Evolutionary conservation across 176 grass and related monocot species (phyloP), one percentile per base, ranked within the genome.

Genomic region (Tuctoria greenei): DNA sequence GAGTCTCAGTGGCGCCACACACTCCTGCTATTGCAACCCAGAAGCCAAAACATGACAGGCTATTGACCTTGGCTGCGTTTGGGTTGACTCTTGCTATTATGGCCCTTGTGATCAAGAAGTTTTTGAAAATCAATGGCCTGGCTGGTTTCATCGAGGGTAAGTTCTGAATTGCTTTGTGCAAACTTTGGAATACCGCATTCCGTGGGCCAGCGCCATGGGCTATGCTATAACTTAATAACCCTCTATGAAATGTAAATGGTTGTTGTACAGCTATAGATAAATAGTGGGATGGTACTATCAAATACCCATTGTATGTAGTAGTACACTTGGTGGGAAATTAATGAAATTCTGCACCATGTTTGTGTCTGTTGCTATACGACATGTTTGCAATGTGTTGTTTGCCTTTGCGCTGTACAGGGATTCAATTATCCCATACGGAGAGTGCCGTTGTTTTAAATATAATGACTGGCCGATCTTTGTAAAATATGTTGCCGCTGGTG

Each of bases 81-180:
- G 92, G 79, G 34, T 71, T 99, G 72, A 92, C 89, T 67, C 69
- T 95, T 74, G 96, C 96, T 35, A 99, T 95, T 54, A 82, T 92
- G 71, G 76, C 86, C n/a, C 96, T 99, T 40, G 75, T 99, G 66
- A 86, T 90, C 24, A 99, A 95, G 83, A 99, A 95, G 74, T 79
- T 99, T 49, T 41, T 99, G 38, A 99, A 99, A 49, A 82, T 84
- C 31, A 76, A 89, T 75, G 84, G 68, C n/a, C 24, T 90, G 17
- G 84, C 79, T 37, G 95, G 89, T 82, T 92, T 86, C 74, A 90
- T 99, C 21, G 92, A 92, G 62, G 71, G 81, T 12, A 88, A 88
- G 76, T 88, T 88, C 68, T 88, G 83, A 82, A 47, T 75, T 65
- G 86, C 64, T 70, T 75, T 84, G 81, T 80, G 76, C 38, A 59